A percentile compares a stretch with the other conserved stretches of the same genome.
Conservation (phyloP, 305 asterid species). For the Ajuga reptans region DNA sequence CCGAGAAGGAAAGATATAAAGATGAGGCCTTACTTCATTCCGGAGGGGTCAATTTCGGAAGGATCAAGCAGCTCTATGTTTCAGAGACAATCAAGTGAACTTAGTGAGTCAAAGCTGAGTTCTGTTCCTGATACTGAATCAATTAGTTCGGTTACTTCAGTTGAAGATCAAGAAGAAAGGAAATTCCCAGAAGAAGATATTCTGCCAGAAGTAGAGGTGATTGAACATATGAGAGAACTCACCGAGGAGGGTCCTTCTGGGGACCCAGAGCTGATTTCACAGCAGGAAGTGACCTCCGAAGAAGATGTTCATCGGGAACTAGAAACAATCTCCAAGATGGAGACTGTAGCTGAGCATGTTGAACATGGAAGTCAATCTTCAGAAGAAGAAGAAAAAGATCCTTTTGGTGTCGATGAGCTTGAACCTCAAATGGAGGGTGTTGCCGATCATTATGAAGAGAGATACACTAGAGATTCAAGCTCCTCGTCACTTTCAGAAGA, state of each 20-base stretch:
- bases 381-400: slow-evolving; percentile 38
- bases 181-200: slow-evolving; percentile 33
- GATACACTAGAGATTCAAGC: slow-evolving; percentile 36
- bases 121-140: slow-evolving; percentile 72
- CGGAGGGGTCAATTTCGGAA: slow-evolving; percentile 42
- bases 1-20: slow-evolving; percentile 42
- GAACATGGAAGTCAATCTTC: slow-evolving; percentile 76
- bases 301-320: slow-evolving; percentile 27
- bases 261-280: slow-evolving; percentile 24
- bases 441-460: slow-evolving; percentile 24
- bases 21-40: slow-evolving; percentile 54
- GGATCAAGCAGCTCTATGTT: slow-evolving; percentile 48
- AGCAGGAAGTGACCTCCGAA: slow-evolving; percentile 22
- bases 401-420: slow-evolving; percentile 28
- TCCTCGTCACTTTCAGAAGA: slow-evolving; percentile 62
- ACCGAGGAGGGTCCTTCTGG: slow-evolving; percentile 27
- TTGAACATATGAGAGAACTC: slow-evolving; percentile 17
- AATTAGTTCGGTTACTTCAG: slow-evolving; percentile 30
- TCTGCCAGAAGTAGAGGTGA: slow-evolving; percentile 23
- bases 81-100: slow-evolving; percentile 56
- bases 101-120: slow-evolving; percentile 66
- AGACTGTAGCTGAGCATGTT: slow-evolving; percentile 44
- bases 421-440: slow-evolving; percentile 23
- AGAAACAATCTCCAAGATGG: slow-evolving; percentile 29
- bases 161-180: slow-evolving; percentile 43